Conservation (phyloP, 352 stramenopile genomes). For the Globisporangium irregulare region DNA sequence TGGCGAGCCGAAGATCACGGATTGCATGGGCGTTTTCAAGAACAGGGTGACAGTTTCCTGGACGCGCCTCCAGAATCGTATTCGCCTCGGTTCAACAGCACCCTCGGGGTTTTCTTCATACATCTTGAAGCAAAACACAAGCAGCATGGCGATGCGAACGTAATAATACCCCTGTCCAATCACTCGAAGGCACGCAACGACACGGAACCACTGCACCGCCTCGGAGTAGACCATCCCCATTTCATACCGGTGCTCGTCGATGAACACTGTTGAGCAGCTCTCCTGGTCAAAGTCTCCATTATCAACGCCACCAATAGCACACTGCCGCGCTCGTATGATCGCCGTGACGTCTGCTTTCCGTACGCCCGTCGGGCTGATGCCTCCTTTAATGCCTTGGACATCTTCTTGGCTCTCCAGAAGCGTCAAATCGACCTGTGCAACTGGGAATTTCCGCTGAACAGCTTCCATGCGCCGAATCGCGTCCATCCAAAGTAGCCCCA, state of each 20-base stretch:
- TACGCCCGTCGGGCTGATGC: conserved; percentile 15
- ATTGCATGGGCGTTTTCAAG: conserved; percentile 14
- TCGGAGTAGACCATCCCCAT: conserved; percentile 18
- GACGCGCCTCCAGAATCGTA: background rate
- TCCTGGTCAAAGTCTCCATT: too few relatives aligned
- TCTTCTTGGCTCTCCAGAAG: conserved; percentile 16
- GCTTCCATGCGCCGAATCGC: background rate
- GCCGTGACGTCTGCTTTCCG: conserved; percentile 20
- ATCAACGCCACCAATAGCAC: background rate
- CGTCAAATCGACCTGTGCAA: conserved; percentile 10
- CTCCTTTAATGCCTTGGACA: background rate
- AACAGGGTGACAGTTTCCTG: background rate
- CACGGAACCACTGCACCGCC: conserved; percentile 23
- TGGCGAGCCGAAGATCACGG: conserved; percentile 17
- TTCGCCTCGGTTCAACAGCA: background rate
- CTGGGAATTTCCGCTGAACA: background rate
- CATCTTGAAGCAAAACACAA: conserved; percentile 5
- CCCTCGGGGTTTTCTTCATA: background rate
- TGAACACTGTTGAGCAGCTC: conserved; percentile 8
- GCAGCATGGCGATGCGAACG: conserved; percentile 14
- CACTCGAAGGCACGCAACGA: conserved; percentile 24
- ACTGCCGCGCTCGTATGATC: conserved; percentile 13
- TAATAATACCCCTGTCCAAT: conserved; percentile 19
- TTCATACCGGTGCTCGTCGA: conserved; percentile 25
- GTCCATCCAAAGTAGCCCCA: conserved; percentile 9